Base-by-base conservation (phyloP, 768 basidiomycete genomes). In the Tulasnella sp. region DNA sequence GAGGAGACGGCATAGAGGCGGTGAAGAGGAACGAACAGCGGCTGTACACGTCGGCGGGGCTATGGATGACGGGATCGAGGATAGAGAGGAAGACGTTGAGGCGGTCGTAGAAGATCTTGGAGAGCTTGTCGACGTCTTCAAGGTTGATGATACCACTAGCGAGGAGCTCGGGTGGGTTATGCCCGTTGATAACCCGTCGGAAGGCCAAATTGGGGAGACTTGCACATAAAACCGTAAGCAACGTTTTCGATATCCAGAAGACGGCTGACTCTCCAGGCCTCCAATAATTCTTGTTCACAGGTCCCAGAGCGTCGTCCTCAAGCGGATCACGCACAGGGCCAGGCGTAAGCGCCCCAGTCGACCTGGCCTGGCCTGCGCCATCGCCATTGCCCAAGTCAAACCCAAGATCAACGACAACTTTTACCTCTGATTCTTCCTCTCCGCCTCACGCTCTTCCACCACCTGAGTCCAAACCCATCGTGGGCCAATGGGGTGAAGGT, bases 21-120 rank as follows among this genome's bases (percentile, higher is more conserved):
- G 90, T 93, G 68, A 91, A 90, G 32, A 94, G 73, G 73, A 92
- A 94, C 0, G 91, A 90, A 63, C 86, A 88, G 52, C 91, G 75
- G 17, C 84, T 78, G 63, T 86, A 89, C 23, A 71, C 69, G 15
- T 68, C 76, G 5, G 81, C 78, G 8, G 87, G 81, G 0, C 84
- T 90, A 65, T 93, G 91, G 14, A 93, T 72, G 5, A 79, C 80
- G 8, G 82, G 82, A 67, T 92, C 89, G 11, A 94, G 74, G 23
- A 92, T 69, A 2, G 84, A 84, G 15, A 92, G 75, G 62, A 81
- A 81, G 0, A 81, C 78, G 43, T 41, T 89, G 77, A 90, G 86
- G 62, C 78, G 76, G 49, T 83, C 78, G 62, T 84, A 89, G 66
- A 82, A 89, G 63, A 90, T 86, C 32, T 85, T 75, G 62, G 90